These are phyloP conservation scores for Nothophytophthora sp. DNA, from an alignment of 352 stramenopile species.

Conservation along the genomic window DNA sequence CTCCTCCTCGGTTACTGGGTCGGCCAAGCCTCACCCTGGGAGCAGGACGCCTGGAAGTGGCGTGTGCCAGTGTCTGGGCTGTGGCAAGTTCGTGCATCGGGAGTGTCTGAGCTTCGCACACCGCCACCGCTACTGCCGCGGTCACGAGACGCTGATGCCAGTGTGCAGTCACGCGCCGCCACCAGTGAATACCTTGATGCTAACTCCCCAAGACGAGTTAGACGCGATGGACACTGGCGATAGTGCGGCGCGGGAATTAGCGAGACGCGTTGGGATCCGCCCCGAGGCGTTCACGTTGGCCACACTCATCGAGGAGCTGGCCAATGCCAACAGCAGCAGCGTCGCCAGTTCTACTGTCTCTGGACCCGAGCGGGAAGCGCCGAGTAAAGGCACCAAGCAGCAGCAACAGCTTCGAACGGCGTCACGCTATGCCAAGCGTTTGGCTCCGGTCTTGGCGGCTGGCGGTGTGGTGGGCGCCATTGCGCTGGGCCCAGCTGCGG, in stretches of 20 bases:
- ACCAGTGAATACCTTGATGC: constrained; percentile 15
- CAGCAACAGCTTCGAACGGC: constrained; percentile 19
- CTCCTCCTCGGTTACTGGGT: neutral
- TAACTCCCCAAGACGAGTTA: constrained; percentile 7
- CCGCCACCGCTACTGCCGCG: constrained; percentile 43
- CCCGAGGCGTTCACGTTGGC: constrained; percentile 30
- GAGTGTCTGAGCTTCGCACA: constrained; percentile 55
- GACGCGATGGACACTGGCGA: neutral
- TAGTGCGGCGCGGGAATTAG: constrained; percentile 9
- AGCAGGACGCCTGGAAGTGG: neutral
- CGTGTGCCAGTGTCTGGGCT: constrained; percentile 61
- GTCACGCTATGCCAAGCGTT: constrained; percentile 34
- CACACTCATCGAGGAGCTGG: constrained; percentile 38
- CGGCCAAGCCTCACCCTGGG: neutral
- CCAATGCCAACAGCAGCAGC: constrained; percentile 19
- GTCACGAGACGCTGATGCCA: constrained; percentile 33
- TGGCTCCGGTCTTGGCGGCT: constrained; percentile 56
- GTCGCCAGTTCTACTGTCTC: constrained; percentile 13
- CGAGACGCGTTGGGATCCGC: neutral
- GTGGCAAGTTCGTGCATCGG: constrained; percentile 53
- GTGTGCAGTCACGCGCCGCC: constrained; percentile 27
- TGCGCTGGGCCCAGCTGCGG: constrained; percentile 45
- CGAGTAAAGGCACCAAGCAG: constrained; percentile 1
- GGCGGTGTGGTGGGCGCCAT: constrained; percentile 59
- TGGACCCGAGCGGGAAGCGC: neutral